A percentile compares a stretch with the other conserved stretches of the same genome.
These are phyloP conservation scores for Rheum nobile DNA, from an alignment of 148 eudicot genomes.

Conservation along the genomic window DNA sequence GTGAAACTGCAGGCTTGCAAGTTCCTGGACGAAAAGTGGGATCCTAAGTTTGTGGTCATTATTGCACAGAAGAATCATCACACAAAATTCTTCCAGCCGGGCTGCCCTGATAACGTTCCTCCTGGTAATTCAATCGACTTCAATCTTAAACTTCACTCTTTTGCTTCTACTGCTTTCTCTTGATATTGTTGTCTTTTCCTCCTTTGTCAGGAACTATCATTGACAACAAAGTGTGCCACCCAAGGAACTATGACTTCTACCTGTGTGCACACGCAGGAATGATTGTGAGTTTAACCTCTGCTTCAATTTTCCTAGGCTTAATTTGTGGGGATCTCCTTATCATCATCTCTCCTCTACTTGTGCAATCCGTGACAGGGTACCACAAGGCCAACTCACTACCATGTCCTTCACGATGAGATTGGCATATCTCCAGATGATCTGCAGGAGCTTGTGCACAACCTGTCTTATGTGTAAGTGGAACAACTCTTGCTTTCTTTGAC, in stretches of 20 bases:
- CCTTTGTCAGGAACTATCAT: constrained; percentile 21
- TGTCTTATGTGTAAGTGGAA: constrained; percentile 29
- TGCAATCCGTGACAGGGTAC: constrained; percentile 21
- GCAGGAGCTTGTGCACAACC: constrained; percentile 32
- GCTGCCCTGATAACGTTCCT: constrained; percentile 26
- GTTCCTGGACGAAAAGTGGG: constrained; percentile 19
- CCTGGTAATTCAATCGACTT: not conserved
- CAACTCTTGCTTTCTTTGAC: not conserved
- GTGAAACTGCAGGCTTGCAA: constrained; percentile 24
- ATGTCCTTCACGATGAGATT: constrained; percentile 28
- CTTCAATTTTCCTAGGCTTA: too few species aligned
- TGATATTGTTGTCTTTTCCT: not conserved
- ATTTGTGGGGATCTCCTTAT: too few species aligned
- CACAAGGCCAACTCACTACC: constrained; percentile 35
- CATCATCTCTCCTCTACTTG: constrained; percentile 6
- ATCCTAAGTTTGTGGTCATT: constrained; percentile 23
- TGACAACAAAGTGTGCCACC: constrained; percentile 29
- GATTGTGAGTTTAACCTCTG: constrained; percentile 19
- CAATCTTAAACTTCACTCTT: not conserved
- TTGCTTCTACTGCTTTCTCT: not conserved
- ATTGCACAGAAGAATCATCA: constrained; percentile 38
- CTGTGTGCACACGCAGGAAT: constrained; percentile 40
- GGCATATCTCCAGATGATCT: constrained; percentile 30
- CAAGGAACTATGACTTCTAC: constrained; percentile 28
- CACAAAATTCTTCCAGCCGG: constrained; percentile 26